Base-by-base conservation (phyloP, 495 filamentous ascomycete genomes). In the Zalerion maritima region DNA sequence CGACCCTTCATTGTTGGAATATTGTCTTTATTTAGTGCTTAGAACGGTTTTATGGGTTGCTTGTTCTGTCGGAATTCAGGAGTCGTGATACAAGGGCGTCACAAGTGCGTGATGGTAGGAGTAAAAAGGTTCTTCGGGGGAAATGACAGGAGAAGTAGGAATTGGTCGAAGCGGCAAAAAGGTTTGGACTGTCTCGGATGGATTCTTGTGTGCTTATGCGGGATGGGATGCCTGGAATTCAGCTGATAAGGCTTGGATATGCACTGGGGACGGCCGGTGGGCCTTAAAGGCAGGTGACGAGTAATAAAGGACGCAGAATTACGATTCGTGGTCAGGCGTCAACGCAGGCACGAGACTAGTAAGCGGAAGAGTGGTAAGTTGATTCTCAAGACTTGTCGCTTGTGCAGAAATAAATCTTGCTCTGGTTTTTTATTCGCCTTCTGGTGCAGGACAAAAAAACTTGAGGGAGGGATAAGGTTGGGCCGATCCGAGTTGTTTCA, bases 1-100 rank as follows among this genome's bases (percentile, higher is more conserved):
- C 51, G 57, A 25, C 61, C 61, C 47, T 60, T 69, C 66, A 71
- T 71, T 31, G 34, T 55, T 55, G 54, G 26, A 7, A 8, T 12
- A 21, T 9, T 14, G 8, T 24, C 24, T 19, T 18, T 18, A 17
- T 18, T 14, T 11, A 10, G 20, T 19, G 24, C 13, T 15, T 18
- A 20, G 27, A 22, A 32, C 34, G 33, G 41, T 40, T 25, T 15
- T 14, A 14, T 18, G 14, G 12, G 4, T 22, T 26, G 17, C 21
- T 18, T 14, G 31, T 26, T 18, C 16, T 13, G 15, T 10, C 12
- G 29, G 26, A 8, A 19, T 15, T 23, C 17, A 19, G 31, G 18
- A 15, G 12, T 9, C 18, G 22, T 15, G 15, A 2, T 3, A 19
- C 5, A 10, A 11, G 2, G 13, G 16, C 23, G 5, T 4, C 21